These are phyloP conservation scores for Ophiostoma pallidulum DNA, from an alignment of 2,329 filamentous ascomycete genomes.

Conservation along the genomic window DNA sequence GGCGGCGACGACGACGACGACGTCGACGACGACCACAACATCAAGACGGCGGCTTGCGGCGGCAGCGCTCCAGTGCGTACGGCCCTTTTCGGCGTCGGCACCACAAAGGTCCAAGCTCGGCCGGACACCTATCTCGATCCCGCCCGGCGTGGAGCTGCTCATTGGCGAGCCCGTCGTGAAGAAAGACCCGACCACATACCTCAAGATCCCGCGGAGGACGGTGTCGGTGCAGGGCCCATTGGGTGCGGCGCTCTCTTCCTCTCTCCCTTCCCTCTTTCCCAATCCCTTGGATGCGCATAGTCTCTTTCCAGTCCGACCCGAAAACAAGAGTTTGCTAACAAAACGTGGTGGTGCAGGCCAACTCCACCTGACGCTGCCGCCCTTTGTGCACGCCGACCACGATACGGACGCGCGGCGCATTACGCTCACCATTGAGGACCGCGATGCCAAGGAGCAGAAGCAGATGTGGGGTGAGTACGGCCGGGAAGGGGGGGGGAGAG, in stretches of 20 bases:
- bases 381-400: conserved; percentile 63
- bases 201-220: conserved; percentile 52
- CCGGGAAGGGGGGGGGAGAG: background rate
- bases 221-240: conserved; percentile 74
- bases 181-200: conserved; percentile 48
- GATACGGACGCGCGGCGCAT: conserved; percentile 55
- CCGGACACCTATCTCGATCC: conserved; percentile 67
- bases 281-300: too few species aligned
- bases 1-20: conserved; percentile 31
- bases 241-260: too few species aligned
- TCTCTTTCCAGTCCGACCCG: too few species aligned
- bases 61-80: background rate
- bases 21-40: background rate
- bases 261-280: too few species aligned
- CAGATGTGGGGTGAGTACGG: conserved; percentile 83
- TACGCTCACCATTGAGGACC: conserved; percentile 60
- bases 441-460: conserved; percentile 61
- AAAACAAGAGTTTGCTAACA: background rate
- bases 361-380: conserved; percentile 67
- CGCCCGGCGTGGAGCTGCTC: conserved; percentile 70
- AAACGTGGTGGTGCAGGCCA: conserved; percentile 51
- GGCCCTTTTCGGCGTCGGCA: conserved; percentile 60
- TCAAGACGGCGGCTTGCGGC: background rate
- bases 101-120: conserved; percentile 73
- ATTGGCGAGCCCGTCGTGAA: conserved; percentile 52